Conservation (phyloP, 139 green algal genomes). For the Chlorella sp. region DNA sequence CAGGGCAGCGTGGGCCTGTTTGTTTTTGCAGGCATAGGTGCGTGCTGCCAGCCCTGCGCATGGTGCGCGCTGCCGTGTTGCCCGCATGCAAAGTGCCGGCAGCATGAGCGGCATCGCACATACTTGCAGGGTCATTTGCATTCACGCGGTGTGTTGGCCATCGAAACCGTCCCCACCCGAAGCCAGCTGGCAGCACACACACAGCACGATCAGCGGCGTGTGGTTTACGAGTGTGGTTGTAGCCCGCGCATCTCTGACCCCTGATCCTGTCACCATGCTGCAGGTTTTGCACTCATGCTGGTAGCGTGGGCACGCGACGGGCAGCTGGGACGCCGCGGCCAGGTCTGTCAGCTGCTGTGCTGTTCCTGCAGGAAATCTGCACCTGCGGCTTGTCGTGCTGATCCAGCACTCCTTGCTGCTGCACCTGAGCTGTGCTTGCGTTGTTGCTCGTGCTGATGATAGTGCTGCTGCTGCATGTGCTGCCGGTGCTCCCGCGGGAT, state of each 20-base stretch:
- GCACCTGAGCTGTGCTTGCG: too few relatives aligned
- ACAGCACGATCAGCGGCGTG: too few relatives aligned
- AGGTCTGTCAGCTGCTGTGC: background rate
- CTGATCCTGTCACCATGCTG: background rate
- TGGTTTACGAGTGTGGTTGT: too few relatives aligned
- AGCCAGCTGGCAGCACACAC: too few relatives aligned
- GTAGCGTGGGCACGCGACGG: slow-evolving; percentile 65
- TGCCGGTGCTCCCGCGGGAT: too few relatives aligned
- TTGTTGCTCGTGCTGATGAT: too few relatives aligned
- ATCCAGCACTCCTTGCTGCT: background rate
- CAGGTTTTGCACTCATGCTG: slow-evolving; percentile 61
- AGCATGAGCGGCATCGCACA: background rate
- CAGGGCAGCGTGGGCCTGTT: slow-evolving; percentile 90
- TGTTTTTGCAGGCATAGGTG: slow-evolving; percentile 72
- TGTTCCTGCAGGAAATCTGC: background rate
- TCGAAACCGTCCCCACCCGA: too few relatives aligned
- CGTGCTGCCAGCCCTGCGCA: background rate
- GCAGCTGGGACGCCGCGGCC: slow-evolving; percentile 48
- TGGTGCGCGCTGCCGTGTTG: too few relatives aligned
- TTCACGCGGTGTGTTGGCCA: background rate
- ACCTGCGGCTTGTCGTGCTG: background rate
- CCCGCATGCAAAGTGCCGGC: too few relatives aligned
- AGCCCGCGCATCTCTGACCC: too few relatives aligned
- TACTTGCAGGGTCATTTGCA: background rate
- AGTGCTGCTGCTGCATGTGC: too few relatives aligned